phyloP scores from a whole-genome alignment of 2,329 filamentous ascomycete species.

The Zymoseptoria tritici region DNA sequence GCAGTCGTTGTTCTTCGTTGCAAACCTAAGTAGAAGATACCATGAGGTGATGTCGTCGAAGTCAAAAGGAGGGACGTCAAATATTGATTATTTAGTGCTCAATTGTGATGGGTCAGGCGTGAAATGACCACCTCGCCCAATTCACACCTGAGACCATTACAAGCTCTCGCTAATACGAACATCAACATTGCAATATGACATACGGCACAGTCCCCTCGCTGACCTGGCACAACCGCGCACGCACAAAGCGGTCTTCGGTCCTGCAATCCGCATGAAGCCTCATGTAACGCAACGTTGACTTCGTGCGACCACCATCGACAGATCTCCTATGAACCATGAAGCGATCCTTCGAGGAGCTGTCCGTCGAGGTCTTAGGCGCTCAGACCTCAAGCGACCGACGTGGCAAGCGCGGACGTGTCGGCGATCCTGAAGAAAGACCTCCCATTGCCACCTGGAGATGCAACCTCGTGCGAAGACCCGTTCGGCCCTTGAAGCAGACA shows the following conservation, averaged over 20 bases:
- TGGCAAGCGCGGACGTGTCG: constrained; percentile 16
- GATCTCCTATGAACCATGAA: not conserved
- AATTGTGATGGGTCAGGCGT: not conserved
- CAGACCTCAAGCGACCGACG: constrained; percentile 21
- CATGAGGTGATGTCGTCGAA: not conserved
- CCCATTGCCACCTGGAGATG: not conserved
- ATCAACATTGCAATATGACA: not conserved
- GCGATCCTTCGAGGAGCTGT: not conserved
- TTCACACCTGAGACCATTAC: not conserved
- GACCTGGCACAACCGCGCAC: not conserved
- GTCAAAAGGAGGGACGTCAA: not conserved
- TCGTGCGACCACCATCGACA: not conserved
- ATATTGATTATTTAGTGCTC: not conserved
- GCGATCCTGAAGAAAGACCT: constrained; percentile 19
- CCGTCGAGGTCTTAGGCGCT: constrained; percentile 20
- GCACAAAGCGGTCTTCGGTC: not conserved
- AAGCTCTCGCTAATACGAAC: not conserved
- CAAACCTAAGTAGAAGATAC: not conserved
- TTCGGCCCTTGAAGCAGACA: constrained; percentile 2
- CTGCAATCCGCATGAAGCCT: not conserved
- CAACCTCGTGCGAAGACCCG: not conserved
- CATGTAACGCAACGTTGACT: not conserved
- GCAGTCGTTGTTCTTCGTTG: not conserved
- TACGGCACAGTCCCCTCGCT: not conserved
- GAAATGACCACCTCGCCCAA: not conserved